Percentiles rank a stretch among this genome's conserved stretches.
Conservation (phyloP, 163 green algal genomes). For the Chlorella variabilis region DNA sequence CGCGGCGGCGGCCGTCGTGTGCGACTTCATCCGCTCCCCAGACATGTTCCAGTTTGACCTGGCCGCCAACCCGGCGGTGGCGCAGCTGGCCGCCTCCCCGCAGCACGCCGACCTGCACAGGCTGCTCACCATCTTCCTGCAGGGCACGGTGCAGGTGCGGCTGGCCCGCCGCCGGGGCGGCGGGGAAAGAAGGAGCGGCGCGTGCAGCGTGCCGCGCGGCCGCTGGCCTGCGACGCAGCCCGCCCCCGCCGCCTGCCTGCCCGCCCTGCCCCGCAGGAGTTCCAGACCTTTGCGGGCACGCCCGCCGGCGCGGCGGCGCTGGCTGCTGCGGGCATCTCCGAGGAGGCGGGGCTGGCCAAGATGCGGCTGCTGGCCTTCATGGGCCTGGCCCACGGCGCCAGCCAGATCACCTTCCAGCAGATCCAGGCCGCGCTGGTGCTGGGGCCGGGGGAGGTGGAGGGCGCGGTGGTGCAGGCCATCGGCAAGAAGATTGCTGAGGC, state of each 20-base stretch:
- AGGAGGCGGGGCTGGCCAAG: constrained; percentile 46
- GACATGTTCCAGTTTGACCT: constrained; percentile 63
- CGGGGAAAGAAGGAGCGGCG: too few relatives aligned
- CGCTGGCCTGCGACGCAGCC: too few relatives aligned
- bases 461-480: constrained; percentile 59
- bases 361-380: constrained; percentile 55
- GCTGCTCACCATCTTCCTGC: constrained; percentile 57
- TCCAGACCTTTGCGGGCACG: constrained; percentile 37
- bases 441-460: constrained; percentile 54
- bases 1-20: constrained; percentile 50
- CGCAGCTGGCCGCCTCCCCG: constrained; percentile 39
- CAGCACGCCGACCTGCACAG: constrained; percentile 47
- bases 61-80: constrained; percentile 50
- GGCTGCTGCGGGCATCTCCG: constrained; percentile 6
- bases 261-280: constrained; percentile 37
- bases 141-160: constrained; percentile 49
- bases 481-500: constrained; percentile 62
- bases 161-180: too few relatives aligned
- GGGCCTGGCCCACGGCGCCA: constrained; percentile 33
- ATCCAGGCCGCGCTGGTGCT: constrained; percentile 45
- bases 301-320: constrained; percentile 4
- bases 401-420: constrained; percentile 38
- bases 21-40: constrained; percentile 40
- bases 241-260: too few relatives aligned
- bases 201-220: too few relatives aligned